These are phyloP conservation scores for Ceratocystis smalleyi DNA, from an alignment of 2,329 filamentous ascomycete species.

Conservation along the genomic window DNA sequence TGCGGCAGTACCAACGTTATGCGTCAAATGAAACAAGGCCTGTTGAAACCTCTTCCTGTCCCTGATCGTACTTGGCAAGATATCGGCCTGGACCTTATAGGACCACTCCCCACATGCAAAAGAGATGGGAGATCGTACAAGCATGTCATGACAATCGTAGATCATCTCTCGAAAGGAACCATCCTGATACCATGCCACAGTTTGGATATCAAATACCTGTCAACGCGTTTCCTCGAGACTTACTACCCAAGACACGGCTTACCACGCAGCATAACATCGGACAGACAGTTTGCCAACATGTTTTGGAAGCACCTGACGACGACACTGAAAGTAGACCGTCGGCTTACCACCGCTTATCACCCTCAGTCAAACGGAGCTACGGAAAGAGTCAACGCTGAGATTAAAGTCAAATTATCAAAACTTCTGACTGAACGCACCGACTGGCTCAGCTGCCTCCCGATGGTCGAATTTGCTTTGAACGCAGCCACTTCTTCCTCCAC, in stretches of 20 bases:
- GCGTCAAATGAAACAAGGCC: not conserved
- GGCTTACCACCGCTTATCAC: not conserved
- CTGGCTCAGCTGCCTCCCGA: not conserved
- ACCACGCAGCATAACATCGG: not conserved
- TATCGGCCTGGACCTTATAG: not conserved
- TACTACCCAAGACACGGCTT: not conserved
- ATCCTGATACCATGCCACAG: not conserved
- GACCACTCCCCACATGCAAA: not conserved
- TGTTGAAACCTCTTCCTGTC: not conserved
- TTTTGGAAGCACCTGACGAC: not conserved
- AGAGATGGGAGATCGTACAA: not conserved
- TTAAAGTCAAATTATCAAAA: not conserved
- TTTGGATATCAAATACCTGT: not conserved
- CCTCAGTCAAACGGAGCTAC: not conserved
- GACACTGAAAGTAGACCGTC: not conserved
- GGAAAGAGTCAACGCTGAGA: not conserved
- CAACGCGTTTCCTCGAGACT: not conserved
- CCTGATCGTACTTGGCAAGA: not conserved
- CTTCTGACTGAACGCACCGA: not conserved
- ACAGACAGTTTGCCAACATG: not conserved
- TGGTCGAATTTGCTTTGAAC: not conserved
- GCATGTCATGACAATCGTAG: not conserved
- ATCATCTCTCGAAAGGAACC: not conserved
- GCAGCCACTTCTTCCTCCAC: not conserved
- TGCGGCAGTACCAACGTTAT: no score